Evolutionary conservation across 345 rosid genomes (phyloP).

Genomic region (Mallotus nudiflorus): DNA sequence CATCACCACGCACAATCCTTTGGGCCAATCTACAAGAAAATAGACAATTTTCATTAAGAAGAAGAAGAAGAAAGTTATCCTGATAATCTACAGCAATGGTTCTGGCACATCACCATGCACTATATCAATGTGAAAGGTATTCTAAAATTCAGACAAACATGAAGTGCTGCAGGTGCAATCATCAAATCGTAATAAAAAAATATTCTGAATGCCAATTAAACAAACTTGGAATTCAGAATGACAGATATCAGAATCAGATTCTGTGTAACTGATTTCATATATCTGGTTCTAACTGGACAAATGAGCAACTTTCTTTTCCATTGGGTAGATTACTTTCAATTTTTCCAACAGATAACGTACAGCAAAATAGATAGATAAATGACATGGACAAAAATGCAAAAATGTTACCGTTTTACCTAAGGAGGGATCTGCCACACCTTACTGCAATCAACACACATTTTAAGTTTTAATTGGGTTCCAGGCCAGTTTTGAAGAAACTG

Average conservation of each 20-base stretch:
- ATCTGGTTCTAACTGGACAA: not conserved
- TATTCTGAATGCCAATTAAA: not conserved
- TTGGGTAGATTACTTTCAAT: too few relatives aligned
- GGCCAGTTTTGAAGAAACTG: not conserved
- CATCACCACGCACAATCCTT: constrained; percentile 84
- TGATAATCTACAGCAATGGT: too few relatives aligned
- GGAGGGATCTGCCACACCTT: too few relatives aligned
- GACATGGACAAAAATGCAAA: too few relatives aligned
- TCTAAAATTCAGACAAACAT: not conserved
- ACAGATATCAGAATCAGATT: not conserved
- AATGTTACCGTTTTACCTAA: too few relatives aligned
- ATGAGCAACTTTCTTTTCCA: not conserved
- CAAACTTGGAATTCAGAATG: not conserved
- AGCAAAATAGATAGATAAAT: too few relatives aligned
- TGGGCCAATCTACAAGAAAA: constrained; percentile 67
- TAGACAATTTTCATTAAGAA: not conserved
- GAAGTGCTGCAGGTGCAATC: not conserved
- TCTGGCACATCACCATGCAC: not conserved
- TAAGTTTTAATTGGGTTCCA: not conserved
- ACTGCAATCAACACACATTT: not conserved
- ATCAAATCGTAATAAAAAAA: not conserved
- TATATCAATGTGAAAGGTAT: not conserved
- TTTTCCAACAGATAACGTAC: too few relatives aligned
- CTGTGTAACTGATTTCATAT: not conserved
- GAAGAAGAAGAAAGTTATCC: not conserved